Percentiles rank a stretch among this genome's conserved stretches.
Evolutionary conservation across 768 basidiomycete genomes (phyloP).

Genomic region (Macrolepiota fuliginosa): DNA sequence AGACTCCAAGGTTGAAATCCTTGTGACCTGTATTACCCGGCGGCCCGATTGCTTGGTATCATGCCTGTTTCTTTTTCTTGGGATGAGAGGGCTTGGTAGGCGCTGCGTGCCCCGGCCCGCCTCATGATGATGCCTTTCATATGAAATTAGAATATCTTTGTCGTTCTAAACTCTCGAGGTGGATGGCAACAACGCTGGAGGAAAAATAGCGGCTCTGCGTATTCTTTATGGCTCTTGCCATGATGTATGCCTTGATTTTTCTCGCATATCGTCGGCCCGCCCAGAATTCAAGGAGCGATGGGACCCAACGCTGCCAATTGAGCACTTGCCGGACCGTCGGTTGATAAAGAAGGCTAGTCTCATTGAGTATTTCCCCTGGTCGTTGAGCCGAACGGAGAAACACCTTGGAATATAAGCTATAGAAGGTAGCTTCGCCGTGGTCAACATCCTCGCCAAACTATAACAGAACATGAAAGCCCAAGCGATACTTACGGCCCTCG

Average conservation of each 20-base stretch:
- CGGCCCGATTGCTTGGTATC: neutral
- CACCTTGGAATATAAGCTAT: neutral
- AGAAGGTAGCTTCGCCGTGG: too few relatives aligned
- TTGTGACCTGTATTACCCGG: neutral
- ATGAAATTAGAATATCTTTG: too few relatives aligned
- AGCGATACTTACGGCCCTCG: neutral
- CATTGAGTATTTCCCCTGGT: neutral
- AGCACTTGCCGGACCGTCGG: constrained; percentile 8
- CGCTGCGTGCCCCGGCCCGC: neutral
- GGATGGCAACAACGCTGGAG: neutral
- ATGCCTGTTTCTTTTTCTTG: neutral
- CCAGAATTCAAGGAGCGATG: too few relatives aligned
- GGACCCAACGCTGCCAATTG: too few relatives aligned
- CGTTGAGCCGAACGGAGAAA: constrained; percentile 4
- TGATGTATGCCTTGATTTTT: neutral
- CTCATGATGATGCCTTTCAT: neutral
- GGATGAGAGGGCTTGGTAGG: neutral
- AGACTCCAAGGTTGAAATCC: neutral
- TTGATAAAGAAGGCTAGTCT: neutral
- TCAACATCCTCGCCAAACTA: neutral
- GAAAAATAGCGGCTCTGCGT: neutral
- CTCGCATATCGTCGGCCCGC: neutral
- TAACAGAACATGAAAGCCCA: neutral
- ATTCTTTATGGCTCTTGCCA: neutral
- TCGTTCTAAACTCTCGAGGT: too few relatives aligned